A percentile compares a stretch with the other conserved stretches of the same genome.
These are phyloP conservation scores for Ramularia endophylla DNA, from an alignment of 2,329 filamentous ascomycete species.

Conservation along the genomic window DNA sequence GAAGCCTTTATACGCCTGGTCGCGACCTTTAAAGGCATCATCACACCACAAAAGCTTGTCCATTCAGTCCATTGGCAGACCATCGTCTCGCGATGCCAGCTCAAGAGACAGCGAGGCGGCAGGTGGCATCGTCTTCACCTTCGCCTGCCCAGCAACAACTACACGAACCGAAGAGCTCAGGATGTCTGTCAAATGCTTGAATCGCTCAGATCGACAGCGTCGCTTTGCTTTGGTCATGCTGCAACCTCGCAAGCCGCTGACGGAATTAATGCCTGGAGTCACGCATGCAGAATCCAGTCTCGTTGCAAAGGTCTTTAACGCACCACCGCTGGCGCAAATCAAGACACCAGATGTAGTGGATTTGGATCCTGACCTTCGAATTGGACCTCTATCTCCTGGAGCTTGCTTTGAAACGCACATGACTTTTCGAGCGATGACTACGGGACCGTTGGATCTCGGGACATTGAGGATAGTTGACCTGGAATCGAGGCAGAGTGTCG, in stretches of 20 bases:
- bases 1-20: slow-evolving; percentile 24
- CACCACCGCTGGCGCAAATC: slow-evolving; percentile 34
- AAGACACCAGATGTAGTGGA: slow-evolving; percentile 66
- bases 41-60: slow-evolving; percentile 13
- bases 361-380: slow-evolving; percentile 65
- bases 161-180: slow-evolving; percentile 61
- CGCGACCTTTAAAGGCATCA: slow-evolving; percentile 16
- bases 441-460: slow-evolving; percentile 65
- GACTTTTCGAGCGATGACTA: slow-evolving; percentile 61
- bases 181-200: slow-evolving; percentile 72
- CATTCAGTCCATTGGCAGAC: slow-evolving; percentile 8
- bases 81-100: slow-evolving; percentile 5
- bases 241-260: slow-evolving; percentile 9
- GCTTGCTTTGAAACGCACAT: slow-evolving; percentile 70
- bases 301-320: slow-evolving; percentile 15
- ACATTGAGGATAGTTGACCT: slow-evolving; percentile 68
- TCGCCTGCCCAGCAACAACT: slow-evolving; percentile 57
- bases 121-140: slow-evolving; percentile 65
- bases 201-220: slow-evolving; percentile 56
- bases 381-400: slow-evolving; percentile 65
- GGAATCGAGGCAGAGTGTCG: slow-evolving; percentile 67
- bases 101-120: not conserved
- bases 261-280: slow-evolving; percentile 1
- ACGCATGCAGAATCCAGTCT: slow-evolving; percentile 9
- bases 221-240: slow-evolving; percentile 60